Base-by-base conservation (phyloP, 75 land plant species). In the Sequoia sempervirens region DNA sequence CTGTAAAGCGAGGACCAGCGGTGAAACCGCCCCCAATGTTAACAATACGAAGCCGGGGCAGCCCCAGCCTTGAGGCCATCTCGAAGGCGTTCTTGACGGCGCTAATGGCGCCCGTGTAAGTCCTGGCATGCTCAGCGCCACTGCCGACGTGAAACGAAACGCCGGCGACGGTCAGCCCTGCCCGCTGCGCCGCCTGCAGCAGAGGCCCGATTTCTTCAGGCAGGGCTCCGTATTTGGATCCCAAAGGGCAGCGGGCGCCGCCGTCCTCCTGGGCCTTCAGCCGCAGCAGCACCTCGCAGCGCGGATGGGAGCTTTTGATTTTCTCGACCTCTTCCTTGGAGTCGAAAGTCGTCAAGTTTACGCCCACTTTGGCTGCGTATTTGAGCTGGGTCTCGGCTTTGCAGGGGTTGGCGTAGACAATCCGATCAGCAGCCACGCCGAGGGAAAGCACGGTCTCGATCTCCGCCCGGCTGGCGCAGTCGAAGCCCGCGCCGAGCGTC, bases 21-120 rank as follows among this genome's bases (percentile, higher is more conserved):
- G 90, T 81, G 83, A 91, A 91, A 28, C 90, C 92, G 13, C 92
- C 90, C 3, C 92, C 92, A 43, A 91, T 87, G 80, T 91, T 85
- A 8, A 91, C 87, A 41, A 91, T 70, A 17, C 56, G 52, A 84
- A 91, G 83, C 30, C 14, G 43, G 1, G 87, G 84, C 69, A 91
- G 11, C 14, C 89, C 89, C 34, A 89, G 78, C 36, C 74, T 13
- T 26, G 56, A 28, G 2, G 90, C 90, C n/a, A 82, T 70, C 32
- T 87, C 86, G 82, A 91, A 91, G 0, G 85, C 82, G 58, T 58
- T 26, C 66, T 56, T 70, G 6, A 89, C 90, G 1, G 69, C 68
- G 1, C 75, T 84, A 4, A 91, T 84, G 14, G 91, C 92, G 1
- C 45, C 78, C 17, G 74, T 82, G 46, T 85, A 91, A 0, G 88